Evolutionary conservation across 2,329 filamentous ascomycete genomes (phyloP).

Genomic region (Lizonia empirigonia): DNA sequence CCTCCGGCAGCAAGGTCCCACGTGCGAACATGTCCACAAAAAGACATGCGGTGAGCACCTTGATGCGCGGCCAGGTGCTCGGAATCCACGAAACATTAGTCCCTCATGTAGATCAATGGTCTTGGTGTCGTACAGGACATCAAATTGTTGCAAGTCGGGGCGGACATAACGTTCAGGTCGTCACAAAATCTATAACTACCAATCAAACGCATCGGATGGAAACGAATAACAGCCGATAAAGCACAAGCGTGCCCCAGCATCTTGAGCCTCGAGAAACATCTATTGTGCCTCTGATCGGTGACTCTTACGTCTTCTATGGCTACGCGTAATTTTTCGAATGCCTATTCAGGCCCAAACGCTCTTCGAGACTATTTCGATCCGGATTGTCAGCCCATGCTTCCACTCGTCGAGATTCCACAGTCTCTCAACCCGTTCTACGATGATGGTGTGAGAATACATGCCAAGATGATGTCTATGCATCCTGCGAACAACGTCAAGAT

Average conservation of each 20-base stretch:
- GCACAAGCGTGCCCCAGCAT: neutral
- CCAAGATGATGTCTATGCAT: constrained; percentile 70
- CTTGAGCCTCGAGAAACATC: neutral
- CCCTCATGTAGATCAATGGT: neutral
- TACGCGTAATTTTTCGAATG: constrained; percentile 49
- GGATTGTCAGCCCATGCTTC: constrained; percentile 62
- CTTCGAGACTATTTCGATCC: constrained; percentile 65
- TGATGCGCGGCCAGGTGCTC: neutral
- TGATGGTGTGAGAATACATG: constrained; percentile 67
- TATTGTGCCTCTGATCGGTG: neutral
- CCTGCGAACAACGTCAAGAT: constrained; percentile 70
- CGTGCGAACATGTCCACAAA: neutral
- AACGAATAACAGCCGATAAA: neutral
- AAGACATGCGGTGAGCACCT: constrained; percentile 13
- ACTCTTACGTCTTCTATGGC: constrained; percentile 6
- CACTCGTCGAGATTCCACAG: constrained; percentile 65
- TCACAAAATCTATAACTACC: too few relatives aligned
- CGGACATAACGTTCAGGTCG: neutral
- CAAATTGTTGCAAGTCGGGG: neutral
- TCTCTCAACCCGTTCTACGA: constrained; percentile 62
- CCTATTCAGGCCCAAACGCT: constrained; percentile 63
- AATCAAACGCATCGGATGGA: neutral
- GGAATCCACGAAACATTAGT: neutral
- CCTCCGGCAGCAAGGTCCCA: neutral
- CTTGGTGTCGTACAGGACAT: neutral